Conservation (phyloP, 345 rosid genomes). For the Erucastrum elatum region DNA sequence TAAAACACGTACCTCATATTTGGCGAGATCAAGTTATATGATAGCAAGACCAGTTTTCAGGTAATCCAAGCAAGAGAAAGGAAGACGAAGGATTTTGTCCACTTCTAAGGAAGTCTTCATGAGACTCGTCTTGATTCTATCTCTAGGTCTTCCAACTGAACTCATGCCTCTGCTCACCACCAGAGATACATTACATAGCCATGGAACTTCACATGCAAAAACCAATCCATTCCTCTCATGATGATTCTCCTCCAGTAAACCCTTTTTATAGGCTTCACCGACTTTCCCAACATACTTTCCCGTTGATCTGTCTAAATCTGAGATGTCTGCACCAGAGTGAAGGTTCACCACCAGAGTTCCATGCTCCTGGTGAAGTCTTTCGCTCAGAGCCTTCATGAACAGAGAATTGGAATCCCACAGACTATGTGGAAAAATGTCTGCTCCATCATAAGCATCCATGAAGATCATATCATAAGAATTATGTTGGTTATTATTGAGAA, state of each 20-base stretch:
- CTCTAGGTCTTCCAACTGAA: conserved; percentile 35
- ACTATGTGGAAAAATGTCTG: conserved; percentile 77
- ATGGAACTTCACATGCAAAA: conserved; percentile 68
- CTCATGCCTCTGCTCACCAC: conserved; percentile 67
- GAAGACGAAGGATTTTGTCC: conserved; percentile 54
- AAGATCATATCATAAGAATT: conserved; percentile 66
- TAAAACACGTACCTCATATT: conserved; percentile 1
- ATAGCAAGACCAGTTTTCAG: conserved; percentile 56
- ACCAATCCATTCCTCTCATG: conserved; percentile 44
- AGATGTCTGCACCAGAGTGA: conserved; percentile 60
- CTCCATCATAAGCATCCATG: conserved; percentile 94
- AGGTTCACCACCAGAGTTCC: conserved; percentile 92
- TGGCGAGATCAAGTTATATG: conserved; percentile 36
- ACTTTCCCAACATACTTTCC: conserved; percentile 60
- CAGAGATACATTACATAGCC: conserved; percentile 71
- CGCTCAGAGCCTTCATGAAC: conserved; percentile 60
- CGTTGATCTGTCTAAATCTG: conserved; percentile 34
- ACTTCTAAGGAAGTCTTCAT: conserved; percentile 55
- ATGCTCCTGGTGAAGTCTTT: conserved; percentile 61
- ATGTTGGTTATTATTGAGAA: conserved; percentile 42
- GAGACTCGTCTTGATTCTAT: conserved; percentile 41
- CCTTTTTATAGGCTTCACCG: conserved; percentile 60
- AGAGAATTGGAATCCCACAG: conserved; percentile 75
- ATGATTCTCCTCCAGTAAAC: conserved; percentile 37
- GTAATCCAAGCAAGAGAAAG: conserved; percentile 69